phyloP scores from a whole-genome alignment of 768 basidiomycete species.

The Calocera viscosa region DNA sequence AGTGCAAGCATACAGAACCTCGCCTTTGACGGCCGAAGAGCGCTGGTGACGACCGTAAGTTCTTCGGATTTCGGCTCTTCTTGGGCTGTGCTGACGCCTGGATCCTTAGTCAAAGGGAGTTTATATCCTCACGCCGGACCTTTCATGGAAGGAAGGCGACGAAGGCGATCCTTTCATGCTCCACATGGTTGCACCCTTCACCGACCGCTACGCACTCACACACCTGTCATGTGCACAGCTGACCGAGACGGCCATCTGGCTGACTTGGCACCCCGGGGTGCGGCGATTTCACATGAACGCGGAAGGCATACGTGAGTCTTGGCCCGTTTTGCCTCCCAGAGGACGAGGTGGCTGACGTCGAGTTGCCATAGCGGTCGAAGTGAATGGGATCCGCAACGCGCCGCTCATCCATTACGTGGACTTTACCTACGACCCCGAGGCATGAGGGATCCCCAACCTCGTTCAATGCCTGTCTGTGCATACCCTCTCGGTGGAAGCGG shows the following conservation, averaged over 20 bases:
- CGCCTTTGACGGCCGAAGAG: slow-evolving; percentile 23
- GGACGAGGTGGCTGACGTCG: neutral
- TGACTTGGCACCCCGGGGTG: slow-evolving; percentile 3
- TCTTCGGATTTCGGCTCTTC: neutral
- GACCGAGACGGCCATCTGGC: slow-evolving; percentile 9
- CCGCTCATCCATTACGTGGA: neutral
- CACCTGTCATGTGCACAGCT: slow-evolving; percentile 10
- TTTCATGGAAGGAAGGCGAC: neutral
- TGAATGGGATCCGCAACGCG: slow-evolving; percentile 1
- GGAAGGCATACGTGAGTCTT: slow-evolving; percentile 1
- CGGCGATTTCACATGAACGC: neutral
- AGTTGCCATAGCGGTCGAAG: neutral
- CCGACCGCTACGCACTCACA: neutral
- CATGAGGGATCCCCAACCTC: neutral
- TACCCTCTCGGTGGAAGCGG: neutral
- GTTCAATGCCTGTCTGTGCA: neutral
- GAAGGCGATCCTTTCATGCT: neutral
- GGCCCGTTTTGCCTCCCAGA: neutral
- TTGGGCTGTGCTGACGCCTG: neutral
- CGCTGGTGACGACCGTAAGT: slow-evolving; percentile 22
- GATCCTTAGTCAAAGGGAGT: neutral
- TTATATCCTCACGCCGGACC: neutral
- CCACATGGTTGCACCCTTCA: neutral
- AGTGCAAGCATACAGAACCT: slow-evolving; percentile 18
- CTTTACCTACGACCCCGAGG: neutral